A percentile compares a stretch with the other conserved stretches of the same genome.
These are phyloP conservation scores for Trypanosoma caninum DNA, from an alignment of 208 protist species.

Conservation along the genomic window DNA sequence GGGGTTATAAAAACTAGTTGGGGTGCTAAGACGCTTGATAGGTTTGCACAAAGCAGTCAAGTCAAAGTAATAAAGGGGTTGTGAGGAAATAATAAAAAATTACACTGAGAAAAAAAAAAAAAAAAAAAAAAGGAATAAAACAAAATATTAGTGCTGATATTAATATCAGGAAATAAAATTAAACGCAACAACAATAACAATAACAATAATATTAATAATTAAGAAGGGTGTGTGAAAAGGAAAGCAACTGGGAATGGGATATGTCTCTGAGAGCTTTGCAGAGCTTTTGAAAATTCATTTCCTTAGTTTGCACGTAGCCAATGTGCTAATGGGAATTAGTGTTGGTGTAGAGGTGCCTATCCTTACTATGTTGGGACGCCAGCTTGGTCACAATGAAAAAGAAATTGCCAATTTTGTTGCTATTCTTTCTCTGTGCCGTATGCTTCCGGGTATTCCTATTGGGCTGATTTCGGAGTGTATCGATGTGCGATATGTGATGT, in stretches of 20 bases:
- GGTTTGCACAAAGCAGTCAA: too few relatives aligned
- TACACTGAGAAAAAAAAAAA: too few relatives aligned
- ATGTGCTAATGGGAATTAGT: conserved; percentile 71
- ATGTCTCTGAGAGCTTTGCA: conserved; percentile 2
- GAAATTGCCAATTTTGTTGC: conserved; percentile 61
- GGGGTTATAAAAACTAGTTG: too few relatives aligned
- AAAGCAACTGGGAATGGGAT: conserved; percentile 16
- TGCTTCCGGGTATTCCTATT: conserved; percentile 60
- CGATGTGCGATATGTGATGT: conserved; percentile 62
- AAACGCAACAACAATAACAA: too few relatives aligned
- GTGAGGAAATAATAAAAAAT: too few relatives aligned
- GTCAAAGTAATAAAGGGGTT: too few relatives aligned
- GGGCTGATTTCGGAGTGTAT: conserved; percentile 64
- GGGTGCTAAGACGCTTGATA: too few relatives aligned
- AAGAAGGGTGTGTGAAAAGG: not conserved
- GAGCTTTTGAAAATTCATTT: conserved; percentile 36
- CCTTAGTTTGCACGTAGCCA: conserved; percentile 75
- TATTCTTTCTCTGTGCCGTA: conserved; percentile 46
- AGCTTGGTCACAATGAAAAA: conserved; percentile 37
- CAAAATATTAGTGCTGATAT: too few relatives aligned
- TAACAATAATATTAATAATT: conserved; percentile 1
- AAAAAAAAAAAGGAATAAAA: too few relatives aligned
- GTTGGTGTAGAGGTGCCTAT: conserved; percentile 72
- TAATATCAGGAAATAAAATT: too few relatives aligned
- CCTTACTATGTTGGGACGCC: conserved; percentile 63